Conservation (phyloP, 2,329 filamentous ascomycete species). For the Neopestalotiopsis clavispora region DNA sequence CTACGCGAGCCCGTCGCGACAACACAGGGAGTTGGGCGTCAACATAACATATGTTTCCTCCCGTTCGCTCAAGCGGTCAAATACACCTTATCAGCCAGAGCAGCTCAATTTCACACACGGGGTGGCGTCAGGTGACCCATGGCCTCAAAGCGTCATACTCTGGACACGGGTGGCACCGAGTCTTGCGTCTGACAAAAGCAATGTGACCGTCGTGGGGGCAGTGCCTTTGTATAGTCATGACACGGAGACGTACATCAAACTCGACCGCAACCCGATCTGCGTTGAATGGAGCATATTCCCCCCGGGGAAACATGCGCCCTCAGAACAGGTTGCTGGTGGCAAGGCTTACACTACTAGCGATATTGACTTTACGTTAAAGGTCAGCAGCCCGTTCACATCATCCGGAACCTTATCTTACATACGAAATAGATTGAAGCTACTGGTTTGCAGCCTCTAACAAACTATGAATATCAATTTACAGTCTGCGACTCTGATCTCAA, state of each 20-base stretch:
- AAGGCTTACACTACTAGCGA: slow-evolving; percentile 72
- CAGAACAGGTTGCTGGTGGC: slow-evolving; percentile 51
- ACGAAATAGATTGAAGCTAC: background rate
- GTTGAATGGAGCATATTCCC: slow-evolving; percentile 41
- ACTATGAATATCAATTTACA: slow-evolving; percentile 31
- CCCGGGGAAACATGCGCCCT: background rate
- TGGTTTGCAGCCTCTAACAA: slow-evolving; percentile 7
- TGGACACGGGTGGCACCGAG: slow-evolving; percentile 54
- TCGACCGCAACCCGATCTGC: slow-evolving; percentile 59
- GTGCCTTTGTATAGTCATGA: slow-evolving; percentile 52
- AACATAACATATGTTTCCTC: too few relatives aligned
- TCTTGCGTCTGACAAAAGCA: slow-evolving; percentile 50
- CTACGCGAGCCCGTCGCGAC: slow-evolving; percentile 69
- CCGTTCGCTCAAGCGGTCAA: slow-evolving; percentile 53
- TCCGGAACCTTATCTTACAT: background rate
- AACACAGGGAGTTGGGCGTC: slow-evolving; percentile 67
- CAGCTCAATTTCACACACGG: slow-evolving; percentile 69
- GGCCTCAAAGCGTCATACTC: slow-evolving; percentile 63
- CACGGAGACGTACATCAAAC: slow-evolving; percentile 51
- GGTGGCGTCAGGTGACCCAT: slow-evolving; percentile 54
- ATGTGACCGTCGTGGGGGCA: slow-evolving; percentile 47
- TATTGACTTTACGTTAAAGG: slow-evolving; percentile 78
- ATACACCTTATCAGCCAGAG: slow-evolving; percentile 45
- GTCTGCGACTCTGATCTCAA: slow-evolving; percentile 36
- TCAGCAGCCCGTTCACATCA: slow-evolving; percentile 37